Evolutionary conservation across 345 rosid species (phyloP).

Genomic region (Syzygium grande): DNA sequence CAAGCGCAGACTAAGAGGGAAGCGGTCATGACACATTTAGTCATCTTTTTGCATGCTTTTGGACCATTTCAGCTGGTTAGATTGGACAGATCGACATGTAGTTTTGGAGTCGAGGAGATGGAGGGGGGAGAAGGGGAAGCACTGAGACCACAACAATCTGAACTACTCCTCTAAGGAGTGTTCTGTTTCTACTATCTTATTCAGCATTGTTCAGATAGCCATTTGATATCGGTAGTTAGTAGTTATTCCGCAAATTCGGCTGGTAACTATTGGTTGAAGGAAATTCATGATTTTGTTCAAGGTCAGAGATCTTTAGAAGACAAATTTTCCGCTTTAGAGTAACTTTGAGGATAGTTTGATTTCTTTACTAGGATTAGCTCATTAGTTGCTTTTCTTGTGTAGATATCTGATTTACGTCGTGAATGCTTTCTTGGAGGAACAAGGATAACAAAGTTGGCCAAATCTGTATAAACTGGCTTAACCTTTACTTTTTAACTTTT

Average conservation of each 20-base stretch:
- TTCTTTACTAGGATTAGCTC: background rate
- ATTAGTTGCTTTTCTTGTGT: background rate
- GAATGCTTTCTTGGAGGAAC: background rate
- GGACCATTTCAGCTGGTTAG: background rate
- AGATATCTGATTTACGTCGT: background rate
- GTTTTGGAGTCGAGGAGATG: background rate
- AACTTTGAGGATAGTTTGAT: background rate
- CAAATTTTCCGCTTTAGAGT: background rate
- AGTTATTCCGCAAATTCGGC: background rate
- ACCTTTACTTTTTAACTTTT: background rate
- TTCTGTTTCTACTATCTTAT: background rate
- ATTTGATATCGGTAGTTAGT: background rate
- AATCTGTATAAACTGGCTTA: background rate
- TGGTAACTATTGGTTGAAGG: background rate
- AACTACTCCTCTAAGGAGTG: background rate
- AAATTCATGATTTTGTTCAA: background rate
- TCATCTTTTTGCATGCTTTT: background rate
- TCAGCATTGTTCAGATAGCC: background rate
- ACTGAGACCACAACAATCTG: background rate
- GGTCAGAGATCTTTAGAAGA: background rate
- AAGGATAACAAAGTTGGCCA: background rate
- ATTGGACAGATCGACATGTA: background rate
- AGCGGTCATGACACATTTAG: background rate
- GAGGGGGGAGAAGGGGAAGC: background rate
- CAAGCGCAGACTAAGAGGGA: background rate